Percentiles rank a stretch among this genome's conserved stretches.
These are phyloP conservation scores for Knufia petricola DNA, from an alignment of 2,329 filamentous ascomycete genomes.

Conservation along the genomic window DNA sequence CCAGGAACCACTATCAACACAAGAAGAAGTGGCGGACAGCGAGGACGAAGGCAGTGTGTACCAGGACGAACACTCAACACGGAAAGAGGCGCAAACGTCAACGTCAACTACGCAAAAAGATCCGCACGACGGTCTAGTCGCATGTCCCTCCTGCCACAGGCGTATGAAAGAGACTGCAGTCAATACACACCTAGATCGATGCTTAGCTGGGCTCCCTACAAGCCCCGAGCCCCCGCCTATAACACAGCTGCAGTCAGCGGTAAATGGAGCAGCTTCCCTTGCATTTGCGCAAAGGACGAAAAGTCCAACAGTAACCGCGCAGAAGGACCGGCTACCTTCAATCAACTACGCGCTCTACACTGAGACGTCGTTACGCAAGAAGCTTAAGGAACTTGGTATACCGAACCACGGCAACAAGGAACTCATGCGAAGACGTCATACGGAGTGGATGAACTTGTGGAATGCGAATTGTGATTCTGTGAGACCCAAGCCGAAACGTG, in stretches of 20 bases:
- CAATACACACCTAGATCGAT: constrained; percentile 70
- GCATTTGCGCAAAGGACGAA: constrained; percentile 5
- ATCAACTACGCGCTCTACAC: constrained; percentile 83
- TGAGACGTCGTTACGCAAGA: constrained; percentile 67
- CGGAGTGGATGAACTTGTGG: constrained; percentile 90
- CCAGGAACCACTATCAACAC: constrained; percentile 19
- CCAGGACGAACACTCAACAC: constrained; percentile 11
- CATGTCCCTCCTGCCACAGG: constrained; percentile 70
- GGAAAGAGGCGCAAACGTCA: constrained; percentile 14
- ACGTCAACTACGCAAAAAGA: constrained; percentile 8
- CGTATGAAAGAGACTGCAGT: constrained; percentile 74
- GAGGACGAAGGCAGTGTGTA: constrained; percentile 29
- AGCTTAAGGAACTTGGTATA: constrained; percentile 70
- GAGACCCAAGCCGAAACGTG: constrained; percentile 57
- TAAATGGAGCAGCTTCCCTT: neutral
- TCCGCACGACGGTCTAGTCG: constrained; percentile 63
- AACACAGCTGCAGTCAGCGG: neutral
- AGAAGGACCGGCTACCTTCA: constrained; percentile 58
- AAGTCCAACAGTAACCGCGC: neutral
- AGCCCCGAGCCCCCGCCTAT: neutral
- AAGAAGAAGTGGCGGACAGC: constrained; percentile 32
- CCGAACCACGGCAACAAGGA: constrained; percentile 57
- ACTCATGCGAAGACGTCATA: constrained; percentile 69
- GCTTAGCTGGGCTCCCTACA: constrained; percentile 28
- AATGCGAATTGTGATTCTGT: constrained; percentile 92